A percentile compares a stretch with the other conserved stretches of the same genome.
Conservation (phyloP, 768 basidiomycete species). For the Wakefieldia striispora region DNA sequence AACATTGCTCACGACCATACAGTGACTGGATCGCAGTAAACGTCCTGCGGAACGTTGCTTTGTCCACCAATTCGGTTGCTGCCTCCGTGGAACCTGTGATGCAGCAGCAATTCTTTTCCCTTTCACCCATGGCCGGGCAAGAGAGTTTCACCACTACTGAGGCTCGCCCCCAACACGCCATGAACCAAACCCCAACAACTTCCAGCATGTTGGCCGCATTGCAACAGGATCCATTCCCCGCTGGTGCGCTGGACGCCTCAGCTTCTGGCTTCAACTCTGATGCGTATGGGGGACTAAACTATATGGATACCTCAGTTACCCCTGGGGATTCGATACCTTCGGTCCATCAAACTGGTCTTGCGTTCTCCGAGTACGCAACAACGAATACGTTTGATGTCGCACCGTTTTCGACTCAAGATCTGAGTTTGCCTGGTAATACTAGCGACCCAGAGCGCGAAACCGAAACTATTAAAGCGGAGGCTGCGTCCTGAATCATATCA, state of each 20-base stretch:
- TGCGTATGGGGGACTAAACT: conserved; percentile 66
- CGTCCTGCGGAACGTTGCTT: conserved; percentile 79
- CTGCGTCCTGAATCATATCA: conserved; percentile 30
- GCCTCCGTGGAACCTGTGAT: conserved; percentile 90
- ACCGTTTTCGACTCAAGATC: conserved; percentile 63
- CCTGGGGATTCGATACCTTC: conserved; percentile 63
- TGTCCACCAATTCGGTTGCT: conserved; percentile 89
- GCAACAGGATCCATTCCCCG: conserved; percentile 70
- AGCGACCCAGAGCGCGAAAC: conserved; percentile 63
- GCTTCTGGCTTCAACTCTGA: conserved; percentile 63
- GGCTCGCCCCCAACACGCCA: conserved; percentile 56
- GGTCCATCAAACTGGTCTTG: conserved; percentile 60
- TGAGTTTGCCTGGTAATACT: conserved; percentile 53
- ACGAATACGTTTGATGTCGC: conserved; percentile 68
- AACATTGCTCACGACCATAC: conserved; percentile 17
- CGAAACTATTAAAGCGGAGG: conserved; percentile 69
- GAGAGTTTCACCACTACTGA: conserved; percentile 72
- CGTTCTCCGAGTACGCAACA: conserved; percentile 69
- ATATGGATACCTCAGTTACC: conserved; percentile 68
- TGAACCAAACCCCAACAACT: conserved; percentile 82
- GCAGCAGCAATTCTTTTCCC: conserved; percentile 83
- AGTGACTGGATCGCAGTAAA: conserved; percentile 93
- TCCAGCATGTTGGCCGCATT: conserved; percentile 90
- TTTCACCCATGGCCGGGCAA: conserved; percentile 89
- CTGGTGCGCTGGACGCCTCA: conserved; percentile 63